A percentile compares a stretch with the other conserved stretches of the same genome.
Evolutionary conservation across 306 rosid species (phyloP).

Genomic region (Sicyos edulis): DNA sequence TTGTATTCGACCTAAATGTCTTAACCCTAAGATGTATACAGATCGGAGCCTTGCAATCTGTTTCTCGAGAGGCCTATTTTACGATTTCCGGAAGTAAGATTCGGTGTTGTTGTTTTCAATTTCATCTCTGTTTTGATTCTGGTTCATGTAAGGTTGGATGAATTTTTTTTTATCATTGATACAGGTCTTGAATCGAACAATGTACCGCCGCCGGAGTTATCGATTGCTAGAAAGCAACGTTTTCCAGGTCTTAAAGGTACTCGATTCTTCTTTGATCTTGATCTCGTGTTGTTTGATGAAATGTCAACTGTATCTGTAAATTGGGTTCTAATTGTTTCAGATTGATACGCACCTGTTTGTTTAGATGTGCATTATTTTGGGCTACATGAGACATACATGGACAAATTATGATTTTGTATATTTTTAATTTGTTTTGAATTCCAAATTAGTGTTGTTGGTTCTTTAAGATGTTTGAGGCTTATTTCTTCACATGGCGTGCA

Average conservation of each 20-base stretch:
- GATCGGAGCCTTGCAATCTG: conserved; percentile 88
- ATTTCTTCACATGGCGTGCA: conserved; percentile 23
- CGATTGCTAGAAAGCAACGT: conserved; percentile 37
- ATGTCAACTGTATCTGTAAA: too few species aligned
- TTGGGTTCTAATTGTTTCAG: too few species aligned
- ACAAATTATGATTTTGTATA: not conserved
- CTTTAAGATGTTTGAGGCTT: not conserved
- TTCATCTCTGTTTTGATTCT: not conserved
- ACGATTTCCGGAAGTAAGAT: conserved; percentile 53
- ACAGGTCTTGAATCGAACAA: conserved; percentile 41
- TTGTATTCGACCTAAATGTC: not conserved
- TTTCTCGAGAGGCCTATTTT: conserved; percentile 73
- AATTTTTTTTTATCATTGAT: conserved; percentile 11
- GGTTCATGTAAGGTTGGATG: not conserved
- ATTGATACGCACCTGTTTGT: too few species aligned
- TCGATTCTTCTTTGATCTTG: too few species aligned
- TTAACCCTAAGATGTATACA: conserved; percentile 17
- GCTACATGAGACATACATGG: too few species aligned
- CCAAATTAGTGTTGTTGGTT: not conserved
- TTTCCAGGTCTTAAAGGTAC: conserved; percentile 60
- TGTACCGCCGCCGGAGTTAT: conserved; percentile 37
- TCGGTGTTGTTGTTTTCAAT: not conserved
- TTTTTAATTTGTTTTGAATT: not conserved
- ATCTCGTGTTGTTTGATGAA: too few species aligned
- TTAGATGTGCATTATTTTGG: too few species aligned